phyloP scores from a whole-genome alignment of 2,329 filamentous ascomycete genomes.

The Herpotrichia juniperi region DNA sequence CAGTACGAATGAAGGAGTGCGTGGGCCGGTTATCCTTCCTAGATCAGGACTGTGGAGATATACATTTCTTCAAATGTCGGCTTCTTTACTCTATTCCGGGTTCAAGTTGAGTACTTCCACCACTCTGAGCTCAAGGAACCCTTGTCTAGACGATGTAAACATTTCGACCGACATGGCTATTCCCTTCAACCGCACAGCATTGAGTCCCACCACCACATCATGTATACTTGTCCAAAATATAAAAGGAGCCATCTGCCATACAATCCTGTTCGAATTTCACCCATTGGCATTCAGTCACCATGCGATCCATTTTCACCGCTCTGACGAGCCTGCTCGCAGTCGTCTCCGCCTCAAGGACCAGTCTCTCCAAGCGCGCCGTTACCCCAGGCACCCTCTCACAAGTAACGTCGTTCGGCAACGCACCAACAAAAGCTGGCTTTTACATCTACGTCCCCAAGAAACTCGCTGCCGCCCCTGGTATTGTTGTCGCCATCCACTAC shows the following conservation, averaged over 20 bases:
- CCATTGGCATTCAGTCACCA: slow-evolving; percentile 10
- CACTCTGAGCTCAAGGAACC: too few relatives aligned
- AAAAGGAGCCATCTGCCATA: not conserved
- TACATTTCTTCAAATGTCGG: too few relatives aligned
- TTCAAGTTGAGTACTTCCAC: too few relatives aligned
- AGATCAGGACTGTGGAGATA: too few relatives aligned
- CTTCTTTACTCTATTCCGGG: not conserved
- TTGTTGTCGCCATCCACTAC: slow-evolving; percentile 63
- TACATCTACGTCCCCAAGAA: slow-evolving; percentile 59
- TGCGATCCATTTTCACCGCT: slow-evolving; percentile 27
- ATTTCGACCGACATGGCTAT: not conserved
- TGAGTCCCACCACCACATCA: not conserved
- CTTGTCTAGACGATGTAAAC: too few relatives aligned
- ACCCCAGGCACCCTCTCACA: slow-evolving; percentile 41
- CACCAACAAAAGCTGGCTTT: slow-evolving; percentile 57
- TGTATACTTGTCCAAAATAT: not conserved
- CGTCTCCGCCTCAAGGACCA: slow-evolving; percentile 23
- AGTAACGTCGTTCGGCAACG: slow-evolving; percentile 52
- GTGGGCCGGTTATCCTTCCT: too few relatives aligned
- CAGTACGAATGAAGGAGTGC: too few relatives aligned
- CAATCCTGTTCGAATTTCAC: not conserved
- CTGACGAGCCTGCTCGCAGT: slow-evolving; percentile 27
- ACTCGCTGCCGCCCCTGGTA: slow-evolving; percentile 53
- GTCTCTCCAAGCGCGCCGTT: slow-evolving; percentile 28
- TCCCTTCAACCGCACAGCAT: slow-evolving; percentile 3